phyloP scores from a whole-genome alignment of 2,329 filamentous ascomycete genomes.

The Cercospora canescens region DNA sequence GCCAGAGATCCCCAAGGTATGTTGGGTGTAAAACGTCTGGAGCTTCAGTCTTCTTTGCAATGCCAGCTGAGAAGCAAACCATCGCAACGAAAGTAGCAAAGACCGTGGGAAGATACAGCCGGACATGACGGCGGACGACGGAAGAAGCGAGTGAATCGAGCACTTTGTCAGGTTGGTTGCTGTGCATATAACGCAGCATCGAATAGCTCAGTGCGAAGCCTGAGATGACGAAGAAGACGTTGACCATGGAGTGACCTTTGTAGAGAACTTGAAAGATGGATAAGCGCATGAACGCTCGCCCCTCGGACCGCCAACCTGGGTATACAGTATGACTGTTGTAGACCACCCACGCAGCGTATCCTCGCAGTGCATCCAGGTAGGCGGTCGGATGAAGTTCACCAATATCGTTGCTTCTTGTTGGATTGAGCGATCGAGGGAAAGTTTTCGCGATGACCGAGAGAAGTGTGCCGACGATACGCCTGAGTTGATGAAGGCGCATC shows the following conservation, averaged over 20 bases:
- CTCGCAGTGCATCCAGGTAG: slow-evolving; percentile 62
- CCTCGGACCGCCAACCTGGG: background rate
- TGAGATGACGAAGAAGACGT: slow-evolving; percentile 10
- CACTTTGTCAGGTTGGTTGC: background rate
- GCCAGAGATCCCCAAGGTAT: background rate
- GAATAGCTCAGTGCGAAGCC: background rate
- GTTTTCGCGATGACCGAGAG: background rate
- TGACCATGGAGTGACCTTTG: background rate
- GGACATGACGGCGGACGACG: background rate
- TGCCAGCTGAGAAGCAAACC: background rate
- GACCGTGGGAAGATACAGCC: background rate
- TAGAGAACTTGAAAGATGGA: background rate
- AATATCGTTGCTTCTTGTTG: background rate
- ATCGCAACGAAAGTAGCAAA: slow-evolving; percentile 4
- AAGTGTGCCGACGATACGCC: background rate
- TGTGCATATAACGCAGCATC: background rate
- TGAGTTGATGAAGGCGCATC: background rate
- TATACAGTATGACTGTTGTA: slow-evolving; percentile 54
- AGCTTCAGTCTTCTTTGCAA: background rate
- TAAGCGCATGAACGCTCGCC: background rate
- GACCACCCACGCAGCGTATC: slow-evolving; percentile 65
- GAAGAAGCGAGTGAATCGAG: slow-evolving; percentile 1
- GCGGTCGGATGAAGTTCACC: slow-evolving; percentile 42
- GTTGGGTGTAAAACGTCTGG: background rate
- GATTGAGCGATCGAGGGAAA: background rate